Percentiles rank a stretch among this genome's conserved stretches.
Evolutionary conservation across 306 rosid genomes (phyloP).

Genomic region (Lathyrus sativus): DNA sequence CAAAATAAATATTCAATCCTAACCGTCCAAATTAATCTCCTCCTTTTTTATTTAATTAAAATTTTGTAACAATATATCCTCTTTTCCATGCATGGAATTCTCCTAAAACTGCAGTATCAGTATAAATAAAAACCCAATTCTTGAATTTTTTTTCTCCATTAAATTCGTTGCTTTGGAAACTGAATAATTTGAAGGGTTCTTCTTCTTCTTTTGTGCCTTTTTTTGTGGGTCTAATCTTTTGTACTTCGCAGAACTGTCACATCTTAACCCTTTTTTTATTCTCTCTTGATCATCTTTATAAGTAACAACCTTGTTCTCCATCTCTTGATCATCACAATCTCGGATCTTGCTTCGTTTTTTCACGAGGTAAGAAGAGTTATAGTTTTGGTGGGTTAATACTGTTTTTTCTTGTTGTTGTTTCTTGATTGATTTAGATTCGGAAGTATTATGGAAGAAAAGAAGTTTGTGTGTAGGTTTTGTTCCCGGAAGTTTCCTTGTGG

Average conservation of each 20-base stretch:
- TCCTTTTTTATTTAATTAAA: not conserved
- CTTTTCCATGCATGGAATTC: conserved; percentile 95
- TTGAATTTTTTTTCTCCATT: conserved; percentile 38
- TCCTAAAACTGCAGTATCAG: conserved; percentile 65
- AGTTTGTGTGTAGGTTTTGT: conserved; percentile 77
- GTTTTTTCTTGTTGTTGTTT: conserved; percentile 16
- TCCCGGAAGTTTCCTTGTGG: conserved; percentile 64
- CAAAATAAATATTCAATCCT: conserved; percentile 46
- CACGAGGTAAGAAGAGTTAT: conserved; percentile 43
- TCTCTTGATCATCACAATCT: conserved; percentile 46
- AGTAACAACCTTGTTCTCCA: conserved; percentile 53
- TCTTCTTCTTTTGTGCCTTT: conserved; percentile 21
- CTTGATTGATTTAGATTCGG: conserved; percentile 34
- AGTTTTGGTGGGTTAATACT: conserved; percentile 29
- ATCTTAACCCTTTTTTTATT: conserved; percentile 59
- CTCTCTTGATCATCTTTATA: conserved; percentile 41
- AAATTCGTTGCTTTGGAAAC: conserved; percentile 40
- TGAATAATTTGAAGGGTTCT: conserved; percentile 50
- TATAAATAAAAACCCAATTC: conserved; percentile 34
- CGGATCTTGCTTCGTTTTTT: conserved; percentile 44
- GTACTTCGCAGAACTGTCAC: conserved; percentile 62
- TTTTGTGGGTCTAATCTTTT: conserved; percentile 78
- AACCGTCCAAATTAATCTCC: conserved; percentile 47
- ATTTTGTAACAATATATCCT: conserved; percentile 33
- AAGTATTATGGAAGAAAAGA: conserved; percentile 48